Percentiles rank a stretch among this genome's conserved stretches.
Conservation (phyloP, 164 flowering plant genomes). For the Dillenia turbinata region DNA sequence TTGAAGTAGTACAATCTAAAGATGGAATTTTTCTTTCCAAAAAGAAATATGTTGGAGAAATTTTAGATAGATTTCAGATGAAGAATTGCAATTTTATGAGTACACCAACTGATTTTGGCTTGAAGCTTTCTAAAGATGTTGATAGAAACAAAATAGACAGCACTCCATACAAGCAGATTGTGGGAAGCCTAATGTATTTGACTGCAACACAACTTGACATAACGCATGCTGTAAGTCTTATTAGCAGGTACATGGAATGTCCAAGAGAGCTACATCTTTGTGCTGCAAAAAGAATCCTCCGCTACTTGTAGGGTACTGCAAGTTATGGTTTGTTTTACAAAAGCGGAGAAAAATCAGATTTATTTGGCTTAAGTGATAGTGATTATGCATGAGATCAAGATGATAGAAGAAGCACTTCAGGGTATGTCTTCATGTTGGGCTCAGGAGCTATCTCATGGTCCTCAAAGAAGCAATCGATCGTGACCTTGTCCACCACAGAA, state of each 20-base stretch:
- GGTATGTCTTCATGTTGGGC: no score
- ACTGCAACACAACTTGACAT: conserved; percentile 2
- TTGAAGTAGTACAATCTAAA: not conserved
- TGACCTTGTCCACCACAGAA: no score
- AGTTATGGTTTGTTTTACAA: not conserved
- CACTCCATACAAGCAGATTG: not conserved
- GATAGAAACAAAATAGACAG: not conserved
- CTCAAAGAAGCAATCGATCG: no score
- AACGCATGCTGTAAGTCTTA: conserved; percentile 4
- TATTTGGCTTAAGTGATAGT: no score
- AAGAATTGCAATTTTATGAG: conserved; percentile 3
- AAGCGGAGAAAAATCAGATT: not conserved
- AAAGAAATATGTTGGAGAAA: conserved; percentile 2
- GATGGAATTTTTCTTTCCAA: conserved; percentile 2
- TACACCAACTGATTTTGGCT: conserved; percentile 1
- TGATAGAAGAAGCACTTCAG: no score
- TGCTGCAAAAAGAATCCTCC: not conserved
- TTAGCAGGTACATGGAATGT: conserved; percentile 1
- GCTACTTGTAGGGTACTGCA: conserved; percentile 1
- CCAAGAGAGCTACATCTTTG: conserved; percentile 1
- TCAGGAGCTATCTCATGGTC: no score
- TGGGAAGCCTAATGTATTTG: no score
- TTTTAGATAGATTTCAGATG: conserved; percentile 3
- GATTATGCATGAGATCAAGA: no score
- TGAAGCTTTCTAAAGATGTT: conserved; percentile 4